These are phyloP conservation scores for Eutrema yunnanense DNA, from an alignment of 345 rosid genomes.

Conservation along the genomic window DNA sequence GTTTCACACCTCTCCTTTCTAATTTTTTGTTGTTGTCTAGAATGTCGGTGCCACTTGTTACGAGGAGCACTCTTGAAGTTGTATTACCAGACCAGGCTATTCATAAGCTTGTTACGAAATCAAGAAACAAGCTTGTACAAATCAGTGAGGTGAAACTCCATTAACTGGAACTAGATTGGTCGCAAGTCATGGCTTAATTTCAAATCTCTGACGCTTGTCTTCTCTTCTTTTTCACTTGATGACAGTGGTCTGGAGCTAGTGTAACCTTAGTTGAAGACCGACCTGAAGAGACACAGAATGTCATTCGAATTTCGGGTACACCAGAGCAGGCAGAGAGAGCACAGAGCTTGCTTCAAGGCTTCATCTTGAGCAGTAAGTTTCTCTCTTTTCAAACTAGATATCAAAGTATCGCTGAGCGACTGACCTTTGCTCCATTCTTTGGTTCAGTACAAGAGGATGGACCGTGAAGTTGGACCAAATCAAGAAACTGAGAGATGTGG, in stretches of 20 bases:
- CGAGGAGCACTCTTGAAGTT: constrained; percentile 93
- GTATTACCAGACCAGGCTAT: constrained; percentile 79
- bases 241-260: constrained; percentile 90
- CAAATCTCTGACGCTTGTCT: background rate
- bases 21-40: constrained; percentile 26
- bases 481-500: constrained; percentile 1
- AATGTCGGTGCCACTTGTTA: constrained; percentile 74
- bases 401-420: background rate
- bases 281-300: constrained; percentile 60
- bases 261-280: constrained; percentile 72
- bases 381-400: background rate
- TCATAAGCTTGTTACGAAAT: constrained; percentile 81
- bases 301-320: constrained; percentile 86
- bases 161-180: background rate
- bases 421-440: constrained; percentile 8
- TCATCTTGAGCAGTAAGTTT: constrained; percentile 87
- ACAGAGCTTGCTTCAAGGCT: constrained; percentile 96
- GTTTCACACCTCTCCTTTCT: background rate
- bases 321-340: constrained; percentile 97
- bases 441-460: constrained; percentile 76
- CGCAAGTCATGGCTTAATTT: background rate
- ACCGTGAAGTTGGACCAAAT: constrained; percentile 26
- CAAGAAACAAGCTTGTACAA: constrained; percentile 85
- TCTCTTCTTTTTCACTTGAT: constrained; percentile 1
- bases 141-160: constrained; percentile 72